These are phyloP conservation scores for Boletus reticuloceps DNA, from an alignment of 768 basidiomycete genomes.

Conservation along the genomic window DNA sequence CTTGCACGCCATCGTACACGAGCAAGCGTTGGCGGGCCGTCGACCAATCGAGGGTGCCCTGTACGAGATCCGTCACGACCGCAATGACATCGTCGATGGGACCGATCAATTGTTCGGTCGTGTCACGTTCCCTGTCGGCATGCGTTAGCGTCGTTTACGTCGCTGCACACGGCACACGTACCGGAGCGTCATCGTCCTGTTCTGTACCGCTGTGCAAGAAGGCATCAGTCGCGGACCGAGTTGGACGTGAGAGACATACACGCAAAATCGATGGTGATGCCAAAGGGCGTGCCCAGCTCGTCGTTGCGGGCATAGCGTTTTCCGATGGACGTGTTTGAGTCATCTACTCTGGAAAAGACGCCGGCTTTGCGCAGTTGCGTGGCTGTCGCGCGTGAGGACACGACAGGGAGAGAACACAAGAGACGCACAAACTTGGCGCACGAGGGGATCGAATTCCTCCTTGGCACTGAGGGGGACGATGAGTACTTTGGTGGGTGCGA, in stretches of 20 bases:
- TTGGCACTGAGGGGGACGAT: constrained; percentile 92
- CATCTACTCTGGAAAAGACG: constrained; percentile 91
- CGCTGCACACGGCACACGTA: constrained; percentile 36
- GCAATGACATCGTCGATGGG: constrained; percentile 83
- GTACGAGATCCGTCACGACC: constrained; percentile 74
- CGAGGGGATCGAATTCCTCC: constrained; percentile 78
- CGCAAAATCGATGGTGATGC: constrained; percentile 95
- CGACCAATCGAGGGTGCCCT: constrained; percentile 74
- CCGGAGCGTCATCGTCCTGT: constrained; percentile 93
- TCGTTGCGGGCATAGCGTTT: constrained; percentile 98
- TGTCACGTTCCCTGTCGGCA: constrained; percentile 79
- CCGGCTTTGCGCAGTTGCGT: constrained; percentile 84
- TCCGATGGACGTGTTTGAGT: constrained; percentile 92
- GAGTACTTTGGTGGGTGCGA: constrained; percentile 95
- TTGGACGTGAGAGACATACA: constrained; percentile 35
- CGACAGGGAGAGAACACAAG: neutral
- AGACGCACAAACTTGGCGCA: constrained; percentile 86
- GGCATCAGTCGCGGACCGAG: neutral
- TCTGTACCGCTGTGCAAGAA: constrained; percentile 67
- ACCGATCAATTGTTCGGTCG: constrained; percentile 90
- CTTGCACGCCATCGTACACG: constrained; percentile 88
- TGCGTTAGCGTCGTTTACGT: constrained; percentile 1
- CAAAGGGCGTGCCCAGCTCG: constrained; percentile 97
- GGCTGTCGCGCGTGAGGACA: constrained; percentile 45
- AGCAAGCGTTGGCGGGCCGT: constrained; percentile 70